A percentile compares a stretch with the other conserved stretches of the same genome.
Evolutionary conservation across 73 alveolate genomes (phyloP).

Genomic region (Paramecium tetraurelia): DNA sequence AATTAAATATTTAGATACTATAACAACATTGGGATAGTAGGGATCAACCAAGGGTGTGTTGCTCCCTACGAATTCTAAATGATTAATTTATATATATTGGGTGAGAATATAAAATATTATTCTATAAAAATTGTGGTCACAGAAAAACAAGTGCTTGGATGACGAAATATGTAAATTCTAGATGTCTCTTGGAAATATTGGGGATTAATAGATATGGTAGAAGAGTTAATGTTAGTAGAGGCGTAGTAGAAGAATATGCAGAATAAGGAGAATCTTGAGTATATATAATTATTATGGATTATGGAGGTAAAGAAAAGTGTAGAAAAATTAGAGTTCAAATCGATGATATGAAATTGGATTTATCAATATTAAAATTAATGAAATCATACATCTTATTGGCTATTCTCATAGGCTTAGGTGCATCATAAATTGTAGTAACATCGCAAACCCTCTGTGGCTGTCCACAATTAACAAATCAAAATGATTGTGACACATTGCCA

Average conservation of each 20-base stretch:
- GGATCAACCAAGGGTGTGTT: conserved; percentile 54
- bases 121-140: background rate
- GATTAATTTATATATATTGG: background rate
- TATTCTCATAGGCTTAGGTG: background rate
- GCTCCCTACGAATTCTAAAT: conserved; percentile 29
- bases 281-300: background rate
- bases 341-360: background rate
- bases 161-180: background rate
- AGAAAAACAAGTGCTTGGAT: background rate
- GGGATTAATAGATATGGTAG: background rate
- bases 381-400: background rate
- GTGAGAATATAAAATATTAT: background rate
- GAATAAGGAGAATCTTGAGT: background rate
- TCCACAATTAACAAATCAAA: background rate
- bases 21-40: conserved; percentile 23
- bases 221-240: background rate
- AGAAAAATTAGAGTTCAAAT: background rate
- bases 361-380: background rate
- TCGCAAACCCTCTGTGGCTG: background rate
- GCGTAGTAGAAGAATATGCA: background rate
- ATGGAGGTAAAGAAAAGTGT: background rate
- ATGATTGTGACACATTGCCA: background rate
- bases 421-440: background rate
- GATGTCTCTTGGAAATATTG: background rate
- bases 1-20: conserved; percentile 57